Evolutionary conservation across 495 filamentous ascomycete genomes (phyloP).

Genomic region (Talaromyces stipitatus): DNA sequence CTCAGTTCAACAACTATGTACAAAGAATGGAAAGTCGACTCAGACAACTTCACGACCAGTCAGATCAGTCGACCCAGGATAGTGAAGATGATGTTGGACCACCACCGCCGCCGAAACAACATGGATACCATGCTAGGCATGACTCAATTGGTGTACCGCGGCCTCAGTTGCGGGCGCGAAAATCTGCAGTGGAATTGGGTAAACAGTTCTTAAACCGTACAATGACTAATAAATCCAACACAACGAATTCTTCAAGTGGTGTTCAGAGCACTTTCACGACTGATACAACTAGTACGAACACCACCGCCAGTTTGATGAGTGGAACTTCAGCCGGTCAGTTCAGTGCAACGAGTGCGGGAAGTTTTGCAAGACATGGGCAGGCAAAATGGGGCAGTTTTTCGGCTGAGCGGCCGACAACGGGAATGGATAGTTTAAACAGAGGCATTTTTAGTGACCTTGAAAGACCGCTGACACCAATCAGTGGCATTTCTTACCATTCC

Average conservation of each 20-base stretch:
- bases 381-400: slow-evolving; percentile 31
- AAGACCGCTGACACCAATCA: slow-evolving; percentile 64
- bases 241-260: slow-evolving; percentile 65
- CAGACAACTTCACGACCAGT: slow-evolving; percentile 59
- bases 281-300: slow-evolving; percentile 64
- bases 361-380: slow-evolving; percentile 63
- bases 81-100: slow-evolving; percentile 43
- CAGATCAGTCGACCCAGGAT: slow-evolving; percentile 25
- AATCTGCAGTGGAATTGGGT: slow-evolving; percentile 79
- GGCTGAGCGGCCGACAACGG: slow-evolving; percentile 42
- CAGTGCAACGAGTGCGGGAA: slow-evolving; percentile 92
- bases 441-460: slow-evolving; percentile 38
- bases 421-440: slow-evolving; percentile 36
- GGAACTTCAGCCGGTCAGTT: slow-evolving; percentile 82
- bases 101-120: slow-evolving; percentile 58
- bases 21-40: slow-evolving; percentile 81
- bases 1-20: slow-evolving; percentile 75
- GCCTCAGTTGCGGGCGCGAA: slow-evolving; percentile 47
- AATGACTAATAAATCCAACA: slow-evolving; percentile 79
- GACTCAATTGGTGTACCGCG: slow-evolving; percentile 37
- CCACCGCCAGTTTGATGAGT: slow-evolving; percentile 85
- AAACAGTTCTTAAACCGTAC: slow-evolving; percentile 62
- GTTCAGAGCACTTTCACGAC: slow-evolving; percentile 66
- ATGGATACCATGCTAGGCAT: slow-evolving; percentile 31
- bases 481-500: slow-evolving; percentile 74